Conservation (phyloP, 768 basidiomycete genomes). For the Lepiota brunneoincarnata region DNA sequence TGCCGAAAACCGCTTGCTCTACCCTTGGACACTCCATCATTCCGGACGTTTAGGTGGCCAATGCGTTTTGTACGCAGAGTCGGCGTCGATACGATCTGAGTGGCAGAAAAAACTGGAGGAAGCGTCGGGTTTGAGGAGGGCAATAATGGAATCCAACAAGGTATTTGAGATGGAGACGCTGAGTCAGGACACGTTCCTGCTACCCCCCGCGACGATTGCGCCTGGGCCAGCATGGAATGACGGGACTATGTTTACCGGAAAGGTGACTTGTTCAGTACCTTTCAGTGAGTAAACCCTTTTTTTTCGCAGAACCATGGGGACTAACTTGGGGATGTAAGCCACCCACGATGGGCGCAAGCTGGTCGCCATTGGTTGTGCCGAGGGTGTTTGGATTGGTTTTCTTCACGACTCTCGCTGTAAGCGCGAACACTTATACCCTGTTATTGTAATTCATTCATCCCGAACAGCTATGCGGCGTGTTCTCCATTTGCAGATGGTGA, state of each 20-base stretch:
- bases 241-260: conserved; percentile 72
- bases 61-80: conserved; percentile 86
- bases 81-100: conserved; percentile 66
- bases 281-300: conserved; percentile 63
- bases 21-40: conserved; percentile 87
- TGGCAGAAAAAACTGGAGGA: conserved; percentile 92
- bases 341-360: conserved; percentile 84
- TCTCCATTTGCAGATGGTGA: conserved; percentile 89
- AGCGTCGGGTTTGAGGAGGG: conserved; percentile 78
- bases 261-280: conserved; percentile 93
- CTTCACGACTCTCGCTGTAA: conserved; percentile 84
- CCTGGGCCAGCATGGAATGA: conserved; percentile 65
- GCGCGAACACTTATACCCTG: conserved; percentile 19
- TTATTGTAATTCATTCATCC: neutral
- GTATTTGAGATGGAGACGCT: conserved; percentile 92
- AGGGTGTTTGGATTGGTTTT: conserved; percentile 98
- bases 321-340: conserved; percentile 38
- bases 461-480: conserved; percentile 86
- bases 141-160: conserved; percentile 91
- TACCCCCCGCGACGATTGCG: conserved; percentile 59
- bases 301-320: neutral
- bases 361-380: conserved; percentile 91
- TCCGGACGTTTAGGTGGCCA: conserved; percentile 85
- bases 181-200: conserved; percentile 84
- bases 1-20: conserved; percentile 72